Base-by-base conservation (phyloP, 352 stramenopile genomes). In the Pythium guiyangense region DNA sequence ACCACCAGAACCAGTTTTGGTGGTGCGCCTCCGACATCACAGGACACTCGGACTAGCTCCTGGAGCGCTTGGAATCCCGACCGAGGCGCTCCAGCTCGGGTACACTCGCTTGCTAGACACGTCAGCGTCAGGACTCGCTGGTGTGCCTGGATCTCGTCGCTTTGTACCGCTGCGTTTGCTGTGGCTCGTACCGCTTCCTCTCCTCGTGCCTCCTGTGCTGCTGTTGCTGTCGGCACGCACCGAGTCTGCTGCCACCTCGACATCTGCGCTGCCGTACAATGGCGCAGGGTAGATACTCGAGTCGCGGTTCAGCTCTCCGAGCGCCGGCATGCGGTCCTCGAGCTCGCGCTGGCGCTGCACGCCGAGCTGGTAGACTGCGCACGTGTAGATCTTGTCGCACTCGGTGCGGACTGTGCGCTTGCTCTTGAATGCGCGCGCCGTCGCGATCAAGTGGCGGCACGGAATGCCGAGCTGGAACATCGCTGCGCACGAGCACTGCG, bases 381-480 rank as follows among this genome's bases (percentile, higher is more conserved):
- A 60, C 61, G 88, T 93, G 69, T 93, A 93, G 57, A 93, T 84
- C 15, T 67, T 22, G 45, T 90, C 77, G 43, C 90, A 88, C 20
- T 72, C 72, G 26, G 84, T 67, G 56, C 88, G 68, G 31, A 91
- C 64, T 44, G 67, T 66, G 15, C 64, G 65, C 26, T 90, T 76
- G 39, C 77, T 77, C 6, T 64, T 75, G 42, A 90, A 90, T 42
- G 88, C 64, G 45, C 83, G 65, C 20, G 71, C 76, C 8, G 80
- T 74, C 3, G 83, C 80, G 52, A 93, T 83, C 39, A 89, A 83
- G 56, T 93, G 83, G 22, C 80, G 79, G 18, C 83, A 93, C n/a
- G 80, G 83, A 49, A 90, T 74, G 3, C 79, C 80, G 39, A 91
- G 44, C 55, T 93, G 83, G 60, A 80, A 83, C 70, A 88, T 88